Percentiles rank a stretch among this genome's conserved stretches.
Evolutionary conservation across 345 rosid genomes (phyloP).

Genomic region (Hibiscus trionum): DNA sequence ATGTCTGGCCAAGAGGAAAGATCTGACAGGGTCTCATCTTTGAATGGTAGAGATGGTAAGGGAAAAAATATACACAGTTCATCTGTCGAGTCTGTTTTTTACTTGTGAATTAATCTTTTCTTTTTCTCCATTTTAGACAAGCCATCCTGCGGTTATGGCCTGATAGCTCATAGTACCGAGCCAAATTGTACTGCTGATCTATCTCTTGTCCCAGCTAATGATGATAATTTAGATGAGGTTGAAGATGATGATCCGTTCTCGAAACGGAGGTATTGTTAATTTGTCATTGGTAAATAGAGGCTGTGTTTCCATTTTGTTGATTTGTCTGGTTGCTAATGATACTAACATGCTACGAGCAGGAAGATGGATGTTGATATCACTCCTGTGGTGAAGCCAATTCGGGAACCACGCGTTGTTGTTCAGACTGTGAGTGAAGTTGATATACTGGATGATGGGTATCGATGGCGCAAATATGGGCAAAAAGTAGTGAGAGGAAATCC

Average conservation of each 20-base stretch:
- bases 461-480: constrained; percentile 72
- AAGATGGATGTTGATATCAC: neutral
- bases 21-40: neutral
- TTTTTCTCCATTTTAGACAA: neutral
- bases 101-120: neutral
- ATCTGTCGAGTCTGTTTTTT: neutral
- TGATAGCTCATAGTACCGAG: neutral
- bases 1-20: neutral
- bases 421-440: constrained; percentile 61
- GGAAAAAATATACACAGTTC: neutral
- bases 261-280: neutral
- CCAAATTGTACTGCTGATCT: neutral
- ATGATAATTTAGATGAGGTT: neutral
- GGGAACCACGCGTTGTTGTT: constrained; percentile 54
- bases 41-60: neutral
- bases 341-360: neutral
- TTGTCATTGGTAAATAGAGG: neutral
- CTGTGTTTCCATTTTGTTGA: neutral
- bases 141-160: neutral
- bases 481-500: constrained; percentile 72
- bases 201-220: neutral
- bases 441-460: constrained; percentile 66
- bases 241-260: neutral
- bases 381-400: neutral
- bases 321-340: neutral